Evolutionary conservation across 306 rosid genomes (phyloP).

Genomic region (Delonix regia): DNA sequence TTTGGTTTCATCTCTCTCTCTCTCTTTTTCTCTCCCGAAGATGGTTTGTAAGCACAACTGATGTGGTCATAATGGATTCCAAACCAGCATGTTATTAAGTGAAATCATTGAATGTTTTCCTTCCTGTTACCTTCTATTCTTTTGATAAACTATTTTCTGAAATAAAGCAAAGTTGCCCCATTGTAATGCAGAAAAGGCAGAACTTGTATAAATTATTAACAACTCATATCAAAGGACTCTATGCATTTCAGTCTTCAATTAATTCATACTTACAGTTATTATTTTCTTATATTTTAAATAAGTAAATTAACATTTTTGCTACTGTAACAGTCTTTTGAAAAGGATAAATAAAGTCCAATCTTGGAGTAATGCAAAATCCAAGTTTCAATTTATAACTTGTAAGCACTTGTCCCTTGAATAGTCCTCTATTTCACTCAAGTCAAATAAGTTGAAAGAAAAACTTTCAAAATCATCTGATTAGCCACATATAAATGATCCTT

Average conservation of each 20-base stretch:
- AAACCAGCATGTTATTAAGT: conserved; percentile 13
- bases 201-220: conserved; percentile 10
- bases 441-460: neutral
- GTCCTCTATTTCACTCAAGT: neutral
- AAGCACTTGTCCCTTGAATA: neutral
- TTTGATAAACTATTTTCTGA: conserved; percentile 8
- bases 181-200: conserved; percentile 2
- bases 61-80: neutral
- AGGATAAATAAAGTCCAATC: neutral
- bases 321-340: neutral
- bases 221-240: conserved; percentile 9
- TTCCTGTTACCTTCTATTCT: neutral
- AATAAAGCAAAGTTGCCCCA: conserved; percentile 1
- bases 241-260: conserved; percentile 4
- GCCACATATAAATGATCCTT: neutral
- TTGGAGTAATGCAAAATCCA: neutral
- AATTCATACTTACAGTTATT: neutral
- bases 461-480: neutral
- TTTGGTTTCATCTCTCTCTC: conserved; percentile 4
- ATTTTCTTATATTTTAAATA: neutral
- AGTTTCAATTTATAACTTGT: neutral
- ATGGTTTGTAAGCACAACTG: conserved; percentile 17
- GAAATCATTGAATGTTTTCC: neutral
- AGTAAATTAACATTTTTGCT: neutral
- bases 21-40: neutral